Evolutionary conservation across 768 basidiomycete species (phyloP).

Genomic region (Asterophora lycoperdoides): DNA sequence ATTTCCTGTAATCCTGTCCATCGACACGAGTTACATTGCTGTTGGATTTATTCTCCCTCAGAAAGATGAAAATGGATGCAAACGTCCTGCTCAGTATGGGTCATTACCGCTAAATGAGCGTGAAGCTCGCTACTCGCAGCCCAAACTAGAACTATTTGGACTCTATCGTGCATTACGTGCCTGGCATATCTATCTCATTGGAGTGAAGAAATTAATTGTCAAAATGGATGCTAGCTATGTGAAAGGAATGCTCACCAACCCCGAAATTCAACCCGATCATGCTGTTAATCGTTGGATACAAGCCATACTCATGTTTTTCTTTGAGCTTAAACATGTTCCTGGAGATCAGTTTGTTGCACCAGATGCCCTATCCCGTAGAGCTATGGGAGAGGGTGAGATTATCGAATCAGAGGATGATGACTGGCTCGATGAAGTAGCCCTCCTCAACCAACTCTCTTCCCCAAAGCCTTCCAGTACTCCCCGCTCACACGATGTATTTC

Average conservation of each 20-base stretch:
- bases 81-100: background rate
- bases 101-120: conserved; percentile 16
- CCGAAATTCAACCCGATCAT: conserved; percentile 17
- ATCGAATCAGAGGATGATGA: background rate
- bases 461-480: no score
- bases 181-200: conserved; percentile 16
- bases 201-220: conserved; percentile 15
- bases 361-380: background rate
- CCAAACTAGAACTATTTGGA: conserved; percentile 33
- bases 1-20: background rate
- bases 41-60: background rate
- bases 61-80: background rate
- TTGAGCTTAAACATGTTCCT: conserved; percentile 28
- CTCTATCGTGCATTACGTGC: conserved; percentile 23
- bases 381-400: background rate
- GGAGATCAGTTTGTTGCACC: background rate
- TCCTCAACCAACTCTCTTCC: no score
- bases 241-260: conserved; percentile 23
- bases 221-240: conserved; percentile 15
- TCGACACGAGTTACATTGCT: background rate
- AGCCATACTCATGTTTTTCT: conserved; percentile 27
- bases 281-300: conserved; percentile 30
- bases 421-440: background rate
- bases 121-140: conserved; percentile 28
- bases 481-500: no score